These are phyloP conservation scores for Apophysomyces sp. DNA, from an alignment of 371 early-diverging fungal species.

Conservation along the genomic window DNA sequence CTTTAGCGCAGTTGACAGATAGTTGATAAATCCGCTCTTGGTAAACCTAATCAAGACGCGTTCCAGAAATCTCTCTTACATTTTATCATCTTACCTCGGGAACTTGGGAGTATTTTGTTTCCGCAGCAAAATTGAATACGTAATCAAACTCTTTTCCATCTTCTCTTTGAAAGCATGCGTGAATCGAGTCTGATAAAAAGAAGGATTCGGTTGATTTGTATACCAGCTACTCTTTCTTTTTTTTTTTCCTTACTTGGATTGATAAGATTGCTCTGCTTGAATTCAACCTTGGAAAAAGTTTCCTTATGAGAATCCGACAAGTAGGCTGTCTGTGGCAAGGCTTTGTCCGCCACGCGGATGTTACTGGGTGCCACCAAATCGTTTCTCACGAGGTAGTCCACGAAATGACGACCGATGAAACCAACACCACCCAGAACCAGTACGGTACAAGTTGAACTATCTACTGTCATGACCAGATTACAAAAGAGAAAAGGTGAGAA, in stretches of 20 bases:
- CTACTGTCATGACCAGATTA: conserved; percentile 7
- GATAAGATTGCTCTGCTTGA: conserved; percentile 80
- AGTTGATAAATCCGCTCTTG: conserved; percentile 81
- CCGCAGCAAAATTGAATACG: conserved; percentile 90
- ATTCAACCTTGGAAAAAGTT: conserved; percentile 76
- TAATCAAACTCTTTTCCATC: conserved; percentile 77
- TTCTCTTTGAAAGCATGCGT: conserved; percentile 67
- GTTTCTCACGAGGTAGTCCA: conserved; percentile 69
- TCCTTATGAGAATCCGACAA: conserved; percentile 64
- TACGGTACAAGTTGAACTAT: conserved; percentile 30
- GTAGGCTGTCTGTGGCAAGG: conserved; percentile 84
- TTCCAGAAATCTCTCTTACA: neutral
- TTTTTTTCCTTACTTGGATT: conserved; percentile 63
- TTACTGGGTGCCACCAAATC: conserved; percentile 44
- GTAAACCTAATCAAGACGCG: conserved; percentile 56
- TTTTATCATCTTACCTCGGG: conserved; percentile 57
- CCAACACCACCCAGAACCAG: conserved; percentile 84
- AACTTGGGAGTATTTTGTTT: conserved; percentile 88
- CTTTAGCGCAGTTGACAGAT: conserved; percentile 72
- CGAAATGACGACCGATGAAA: conserved; percentile 84
- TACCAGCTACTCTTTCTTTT: neutral
- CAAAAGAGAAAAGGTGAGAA: neutral
- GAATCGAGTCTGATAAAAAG: conserved; percentile 56
- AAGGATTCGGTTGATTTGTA: neutral
- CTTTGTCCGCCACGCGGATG: conserved; percentile 91